Percentiles rank a stretch among this genome's conserved stretches.
Evolutionary conservation across 805 yeast genomes (phyloP).

Genomic region (Wickerhamomyces pijperi): DNA sequence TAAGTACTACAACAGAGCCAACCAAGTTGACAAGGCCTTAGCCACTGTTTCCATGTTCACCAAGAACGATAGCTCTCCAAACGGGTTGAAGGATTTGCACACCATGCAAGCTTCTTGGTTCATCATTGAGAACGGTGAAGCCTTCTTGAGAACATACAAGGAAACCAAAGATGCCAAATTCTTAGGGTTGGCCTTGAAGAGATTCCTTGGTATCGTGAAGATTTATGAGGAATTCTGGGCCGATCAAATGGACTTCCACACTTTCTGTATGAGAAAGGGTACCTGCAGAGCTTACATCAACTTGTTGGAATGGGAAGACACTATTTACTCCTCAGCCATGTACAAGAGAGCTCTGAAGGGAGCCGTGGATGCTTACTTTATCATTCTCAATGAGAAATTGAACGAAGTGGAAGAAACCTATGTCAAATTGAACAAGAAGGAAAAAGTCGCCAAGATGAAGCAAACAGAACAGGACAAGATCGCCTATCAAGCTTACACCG

Average conservation of each 20-base stretch:
- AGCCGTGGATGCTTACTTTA: constrained; percentile 37
- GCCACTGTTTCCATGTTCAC: constrained; percentile 72
- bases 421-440: constrained; percentile 47
- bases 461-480: constrained; percentile 43
- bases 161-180: constrained; percentile 31
- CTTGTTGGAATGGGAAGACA: constrained; percentile 76
- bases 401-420: constrained; percentile 7
- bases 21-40: constrained; percentile 63
- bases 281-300: constrained; percentile 76
- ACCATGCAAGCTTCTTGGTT: constrained; percentile 91
- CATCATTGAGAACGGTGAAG: constrained; percentile 72
- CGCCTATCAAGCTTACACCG: constrained; percentile 25
- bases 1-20: constrained; percentile 72
- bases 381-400: constrained; percentile 20
- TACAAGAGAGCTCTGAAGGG: constrained; percentile 64
- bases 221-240: constrained; percentile 60
- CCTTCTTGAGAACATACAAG: constrained; percentile 54
- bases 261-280: constrained; percentile 83
- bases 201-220: constrained; percentile 56
- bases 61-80: constrained; percentile 67
- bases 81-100: constrained; percentile 80
- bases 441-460: constrained; percentile 40
- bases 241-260: constrained; percentile 93
- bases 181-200: constrained; percentile 69
- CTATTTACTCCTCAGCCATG: constrained; percentile 55